phyloP scores from a whole-genome alignment of 2,329 filamentous ascomycete species.

The Apiospora koreana region DNA sequence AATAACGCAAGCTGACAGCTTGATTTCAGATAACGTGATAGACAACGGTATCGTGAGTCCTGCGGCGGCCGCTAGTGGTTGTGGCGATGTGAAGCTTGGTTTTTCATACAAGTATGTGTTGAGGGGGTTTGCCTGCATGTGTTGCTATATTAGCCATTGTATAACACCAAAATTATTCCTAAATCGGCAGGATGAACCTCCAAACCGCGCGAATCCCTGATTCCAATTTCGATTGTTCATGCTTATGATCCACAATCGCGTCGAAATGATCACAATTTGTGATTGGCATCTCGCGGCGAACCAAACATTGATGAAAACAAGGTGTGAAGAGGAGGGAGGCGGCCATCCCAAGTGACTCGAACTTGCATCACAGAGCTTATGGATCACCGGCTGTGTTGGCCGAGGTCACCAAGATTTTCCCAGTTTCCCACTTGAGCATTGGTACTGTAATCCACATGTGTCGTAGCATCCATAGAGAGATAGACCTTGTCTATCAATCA shows the following conservation, averaged over 20 bases:
- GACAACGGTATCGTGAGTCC: slow-evolving; percentile 96
- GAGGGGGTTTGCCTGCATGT: slow-evolving; percentile 78
- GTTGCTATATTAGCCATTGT: slow-evolving; percentile 47
- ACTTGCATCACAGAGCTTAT: neutral
- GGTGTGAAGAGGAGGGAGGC: slow-evolving; percentile 3
- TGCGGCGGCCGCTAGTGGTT: slow-evolving; percentile 86
- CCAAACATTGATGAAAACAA: slow-evolving; percentile 17
- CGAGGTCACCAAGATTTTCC: neutral
- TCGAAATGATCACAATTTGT: slow-evolving; percentile 4
- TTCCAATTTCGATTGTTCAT: slow-evolving; percentile 25
- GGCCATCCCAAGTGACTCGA: neutral
- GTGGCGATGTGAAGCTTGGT: slow-evolving; percentile 87
- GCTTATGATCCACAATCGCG: slow-evolving; percentile 34
- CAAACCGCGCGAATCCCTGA: slow-evolving; percentile 32
- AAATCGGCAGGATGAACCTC: neutral
- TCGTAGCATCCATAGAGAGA: too few relatives aligned
- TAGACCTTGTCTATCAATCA: slow-evolving; percentile 10
- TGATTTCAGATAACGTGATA: slow-evolving; percentile 94
- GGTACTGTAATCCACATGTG: neutral
- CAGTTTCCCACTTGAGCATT: neutral
- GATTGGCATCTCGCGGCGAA: slow-evolving; percentile 18
- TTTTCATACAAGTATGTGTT: slow-evolving; percentile 95
- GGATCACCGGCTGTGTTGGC: neutral
- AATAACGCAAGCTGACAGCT: slow-evolving; percentile 95
- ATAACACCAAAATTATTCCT: neutral